Base-by-base conservation (phyloP, 78 protist species). In the Polysphondylium violaceum region DNA sequence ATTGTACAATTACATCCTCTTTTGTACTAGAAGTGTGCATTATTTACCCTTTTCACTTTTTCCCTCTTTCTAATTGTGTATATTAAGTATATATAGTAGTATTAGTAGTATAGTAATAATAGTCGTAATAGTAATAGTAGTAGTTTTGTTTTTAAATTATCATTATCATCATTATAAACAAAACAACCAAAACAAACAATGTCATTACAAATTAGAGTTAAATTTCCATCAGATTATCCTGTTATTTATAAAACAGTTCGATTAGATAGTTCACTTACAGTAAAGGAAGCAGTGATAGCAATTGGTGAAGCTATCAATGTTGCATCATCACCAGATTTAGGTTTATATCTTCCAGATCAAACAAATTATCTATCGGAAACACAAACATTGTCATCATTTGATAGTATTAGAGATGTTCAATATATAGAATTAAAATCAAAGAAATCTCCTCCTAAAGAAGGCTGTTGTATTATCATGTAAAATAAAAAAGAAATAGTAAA, bases 211-310 rank as follows among this genome's bases (percentile, higher is more conserved):
- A 59, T 79, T 41, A 79, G 88, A 79, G 72, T 79, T 38, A 79
- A 79, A 71, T 79, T 79, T 67, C 88, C 88, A 67, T 23, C 76
- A 27, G 88, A 79, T 29, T 79, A 79, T 25, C 88, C 88, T 21
- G 76, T 79, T 1, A 79, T 79, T 40, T 79, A 67, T 67, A 79
- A 79, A 40, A 79, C 88, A 21, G 16, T 79, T 31, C 9, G 88
- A 56, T 55, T 79, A 25, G 88, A 79, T 67, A 41, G 64, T 11
- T 60, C 88, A 53, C 53, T 79, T 9, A 79, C 88, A 53, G 88
- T 79, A n/a, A 75, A 53, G 53, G 74, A 79, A 21, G 88, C 88
- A 25, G 67, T 79, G 6, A 35, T 58, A 21, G 75, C 88, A n/a
- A 79, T 79, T 40, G 88, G 76, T 1, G 60, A 79, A 36, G 58